Evolutionary conservation across 2,329 filamentous ascomycete genomes (phyloP).

Genomic region (Talaromyces funiculosus): DNA sequence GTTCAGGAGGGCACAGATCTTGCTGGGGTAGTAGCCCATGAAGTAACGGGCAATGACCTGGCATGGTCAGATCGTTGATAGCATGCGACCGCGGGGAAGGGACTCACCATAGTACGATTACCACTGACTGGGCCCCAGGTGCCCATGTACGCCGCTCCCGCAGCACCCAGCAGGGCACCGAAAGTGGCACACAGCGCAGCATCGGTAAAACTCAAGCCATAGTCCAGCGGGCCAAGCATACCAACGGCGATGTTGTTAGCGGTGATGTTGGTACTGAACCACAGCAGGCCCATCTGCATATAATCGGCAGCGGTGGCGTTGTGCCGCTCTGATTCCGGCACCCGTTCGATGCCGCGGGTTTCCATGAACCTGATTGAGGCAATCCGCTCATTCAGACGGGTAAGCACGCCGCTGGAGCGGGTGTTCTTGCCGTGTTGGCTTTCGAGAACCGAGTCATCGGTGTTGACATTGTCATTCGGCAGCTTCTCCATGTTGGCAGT

Average conservation of each 20-base stretch:
- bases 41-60: conserved; percentile 39
- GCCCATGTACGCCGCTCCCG: conserved; percentile 37
- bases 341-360: conserved; percentile 15
- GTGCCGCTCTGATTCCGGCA: conserved; percentile 13
- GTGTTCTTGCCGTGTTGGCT: conserved; percentile 2
- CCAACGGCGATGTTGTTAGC: conserved; percentile 40
- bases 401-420: background rate
- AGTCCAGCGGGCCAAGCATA: conserved; percentile 37
- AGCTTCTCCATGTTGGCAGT: conserved; percentile 7
- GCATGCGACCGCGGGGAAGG: background rate
- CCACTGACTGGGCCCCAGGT: conserved; percentile 39
- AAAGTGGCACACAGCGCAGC: conserved; percentile 35
- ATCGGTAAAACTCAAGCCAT: conserved; percentile 37
- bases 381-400: conserved; percentile 11
- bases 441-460: background rate
- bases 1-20: conserved; percentile 36
- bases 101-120: conserved; percentile 37
- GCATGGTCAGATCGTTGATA: background rate
- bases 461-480: background rate
- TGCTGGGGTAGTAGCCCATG: conserved; percentile 41
- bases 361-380: conserved; percentile 11
- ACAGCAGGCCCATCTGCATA: conserved; percentile 27
- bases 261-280: conserved; percentile 37
- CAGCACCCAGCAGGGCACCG: conserved; percentile 30
- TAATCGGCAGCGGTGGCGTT: conserved; percentile 15